phyloP scores from a whole-genome alignment of 176 grass and related monocot species.

The Hsuehochloa calcarea region DNA sequence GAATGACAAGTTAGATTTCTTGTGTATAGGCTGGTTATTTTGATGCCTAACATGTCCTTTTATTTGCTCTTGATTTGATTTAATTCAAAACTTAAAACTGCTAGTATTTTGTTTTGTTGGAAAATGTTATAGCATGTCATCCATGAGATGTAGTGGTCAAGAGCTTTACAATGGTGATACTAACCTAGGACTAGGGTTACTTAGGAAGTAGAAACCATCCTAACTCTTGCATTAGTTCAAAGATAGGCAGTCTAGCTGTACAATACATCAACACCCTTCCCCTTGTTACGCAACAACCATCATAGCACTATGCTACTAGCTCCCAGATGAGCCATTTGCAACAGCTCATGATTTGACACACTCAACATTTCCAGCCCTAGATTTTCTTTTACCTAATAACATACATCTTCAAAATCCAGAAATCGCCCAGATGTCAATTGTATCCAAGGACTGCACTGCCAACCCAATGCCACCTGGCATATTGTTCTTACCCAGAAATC shows the following conservation, averaged over 20 bases:
- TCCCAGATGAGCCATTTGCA: neutral
- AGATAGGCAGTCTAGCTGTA: conserved; percentile 2
- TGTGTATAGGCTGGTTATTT: conserved; percentile 23
- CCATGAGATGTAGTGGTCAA: neutral
- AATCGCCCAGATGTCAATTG: neutral
- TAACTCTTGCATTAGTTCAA: neutral
- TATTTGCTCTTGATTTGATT: neutral
- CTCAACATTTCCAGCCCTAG: neutral
- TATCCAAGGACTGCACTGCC: neutral
- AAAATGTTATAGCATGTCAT: neutral
- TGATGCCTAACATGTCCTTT: neutral
- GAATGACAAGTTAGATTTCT: conserved; percentile 1
- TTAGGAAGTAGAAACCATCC: neutral
- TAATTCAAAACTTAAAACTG: neutral
- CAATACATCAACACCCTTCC: neutral
- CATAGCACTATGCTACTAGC: neutral
- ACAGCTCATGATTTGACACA: neutral
- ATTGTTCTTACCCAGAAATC: neutral
- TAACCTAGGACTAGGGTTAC: neutral
- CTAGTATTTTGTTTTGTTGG: neutral
- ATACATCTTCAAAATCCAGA: neutral
- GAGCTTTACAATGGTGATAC: neutral
- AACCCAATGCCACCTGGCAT: neutral
- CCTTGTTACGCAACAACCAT: neutral
- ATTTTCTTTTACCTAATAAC: conserved; percentile 6